Conservation (phyloP, 1,139 yeast genomes). For the Geotrichum klebahnii region DNA sequence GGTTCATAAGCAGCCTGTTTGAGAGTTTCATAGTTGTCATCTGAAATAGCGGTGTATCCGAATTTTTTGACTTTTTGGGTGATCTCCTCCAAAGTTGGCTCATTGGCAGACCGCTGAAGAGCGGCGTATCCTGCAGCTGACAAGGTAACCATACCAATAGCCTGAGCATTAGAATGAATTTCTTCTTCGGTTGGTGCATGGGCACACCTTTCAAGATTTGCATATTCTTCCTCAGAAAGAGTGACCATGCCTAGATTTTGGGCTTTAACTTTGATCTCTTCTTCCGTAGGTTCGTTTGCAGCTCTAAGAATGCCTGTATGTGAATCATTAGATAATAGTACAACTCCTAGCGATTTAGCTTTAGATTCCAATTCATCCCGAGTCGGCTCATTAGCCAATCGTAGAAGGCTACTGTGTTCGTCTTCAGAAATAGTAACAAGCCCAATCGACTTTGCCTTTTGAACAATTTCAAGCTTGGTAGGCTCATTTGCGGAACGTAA, state of each 20-base stretch:
- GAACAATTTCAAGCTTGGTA: slow-evolving; percentile 39
- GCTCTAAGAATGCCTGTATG: slow-evolving; percentile 11
- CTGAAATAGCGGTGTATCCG: slow-evolving; percentile 25
- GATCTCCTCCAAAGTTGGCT: slow-evolving; percentile 24
- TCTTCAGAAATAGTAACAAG: slow-evolving; percentile 29
- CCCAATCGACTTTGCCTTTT: slow-evolving; percentile 37
- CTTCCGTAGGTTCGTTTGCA: slow-evolving; percentile 20
- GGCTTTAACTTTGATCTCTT: slow-evolving; percentile 39
- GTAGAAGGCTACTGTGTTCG: slow-evolving; percentile 35
- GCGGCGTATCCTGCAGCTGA: slow-evolving; percentile 28
- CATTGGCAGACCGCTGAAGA: slow-evolving; percentile 18
- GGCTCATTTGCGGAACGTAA: slow-evolving; percentile 34
- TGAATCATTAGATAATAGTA: slow-evolving; percentile 21
- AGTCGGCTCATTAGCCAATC: slow-evolving; percentile 35
- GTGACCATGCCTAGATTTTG: slow-evolving; percentile 29
- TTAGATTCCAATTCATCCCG: slow-evolving; percentile 20
- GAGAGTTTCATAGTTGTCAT: slow-evolving; percentile 10
- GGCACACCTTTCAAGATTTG: slow-evolving; percentile 10
- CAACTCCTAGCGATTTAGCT: slow-evolving; percentile 27
- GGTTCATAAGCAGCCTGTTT: slow-evolving; percentile 23
- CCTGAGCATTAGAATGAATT: slow-evolving; percentile 39
- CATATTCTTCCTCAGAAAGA: slow-evolving; percentile 15
- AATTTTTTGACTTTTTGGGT: slow-evolving; percentile 27
- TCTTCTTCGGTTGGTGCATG: slow-evolving; percentile 20
- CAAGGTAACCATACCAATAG: slow-evolving; percentile 31